Evolutionary conservation across 306 rosid genomes (phyloP).

Genomic region (Corylus avellana): DNA sequence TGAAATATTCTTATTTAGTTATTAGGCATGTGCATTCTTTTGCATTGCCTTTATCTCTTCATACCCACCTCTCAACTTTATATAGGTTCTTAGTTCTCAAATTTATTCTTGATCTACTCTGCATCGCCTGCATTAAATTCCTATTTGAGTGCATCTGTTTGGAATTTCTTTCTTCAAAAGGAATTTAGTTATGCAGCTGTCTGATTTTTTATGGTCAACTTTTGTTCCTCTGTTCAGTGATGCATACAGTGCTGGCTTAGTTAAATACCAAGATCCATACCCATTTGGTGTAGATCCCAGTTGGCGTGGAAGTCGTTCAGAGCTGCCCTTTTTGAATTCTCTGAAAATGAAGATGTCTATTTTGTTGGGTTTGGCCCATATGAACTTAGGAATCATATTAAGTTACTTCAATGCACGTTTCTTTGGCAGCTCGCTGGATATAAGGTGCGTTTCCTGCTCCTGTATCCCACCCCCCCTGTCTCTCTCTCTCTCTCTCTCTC

Average conservation of each 20-base stretch:
- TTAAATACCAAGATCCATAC: slow-evolving; percentile 77
- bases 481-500: slow-evolving; percentile 21
- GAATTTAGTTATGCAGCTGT: slow-evolving; percentile 16
- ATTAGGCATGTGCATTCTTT: neutral
- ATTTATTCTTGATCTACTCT: no score
- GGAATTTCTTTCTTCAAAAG: neutral
- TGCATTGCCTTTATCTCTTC: slow-evolving; percentile 1
- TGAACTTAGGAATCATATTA: slow-evolving; percentile 89
- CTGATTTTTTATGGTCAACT: slow-evolving; percentile 15
- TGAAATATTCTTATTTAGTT: neutral
- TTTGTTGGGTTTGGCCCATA: slow-evolving; percentile 86
- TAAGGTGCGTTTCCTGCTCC: slow-evolving; percentile 54
- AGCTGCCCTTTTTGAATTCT: slow-evolving; percentile 85
- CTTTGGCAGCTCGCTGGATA: slow-evolving; percentile 74
- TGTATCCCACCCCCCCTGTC: neutral
- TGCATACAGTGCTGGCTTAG: slow-evolving; percentile 72
- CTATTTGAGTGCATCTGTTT: neutral
- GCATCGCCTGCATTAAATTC: no score
- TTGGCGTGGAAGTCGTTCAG: slow-evolving; percentile 99
- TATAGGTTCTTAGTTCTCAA: neutral
- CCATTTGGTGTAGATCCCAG: slow-evolving; percentile 99
- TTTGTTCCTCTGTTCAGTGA: slow-evolving; percentile 61
- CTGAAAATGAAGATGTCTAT: slow-evolving; percentile 98
- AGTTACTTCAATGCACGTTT: slow-evolving; percentile 92
- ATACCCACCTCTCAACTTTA: neutral